Percentiles rank a stretch among this genome's conserved stretches.
Conservation (phyloP, 768 basidiomycete species). For the Daedaleopsis nitida region DNA sequence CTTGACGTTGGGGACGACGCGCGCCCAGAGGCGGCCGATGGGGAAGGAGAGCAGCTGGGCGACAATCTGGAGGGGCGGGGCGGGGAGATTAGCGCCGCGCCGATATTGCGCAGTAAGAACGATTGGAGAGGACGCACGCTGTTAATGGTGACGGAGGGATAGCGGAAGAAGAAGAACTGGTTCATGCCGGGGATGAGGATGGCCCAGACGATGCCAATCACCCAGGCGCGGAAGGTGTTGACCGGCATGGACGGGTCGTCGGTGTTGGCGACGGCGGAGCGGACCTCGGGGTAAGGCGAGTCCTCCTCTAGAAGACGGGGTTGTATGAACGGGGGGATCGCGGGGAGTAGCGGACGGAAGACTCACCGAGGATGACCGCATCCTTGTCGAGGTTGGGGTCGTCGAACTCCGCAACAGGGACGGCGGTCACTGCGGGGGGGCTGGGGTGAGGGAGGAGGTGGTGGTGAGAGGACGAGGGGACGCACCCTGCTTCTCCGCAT, state of each 20-base stretch:
- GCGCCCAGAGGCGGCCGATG: slow-evolving; percentile 60
- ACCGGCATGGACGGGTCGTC: slow-evolving; percentile 46
- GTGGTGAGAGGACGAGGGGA: neutral
- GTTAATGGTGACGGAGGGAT: slow-evolving; percentile 44
- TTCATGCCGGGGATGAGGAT: slow-evolving; percentile 72
- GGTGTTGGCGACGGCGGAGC: slow-evolving; percentile 51
- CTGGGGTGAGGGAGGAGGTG: neutral
- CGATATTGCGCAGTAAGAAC: slow-evolving; percentile 7
- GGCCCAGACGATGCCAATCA: slow-evolving; percentile 46
- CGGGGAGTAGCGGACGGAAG: neutral
- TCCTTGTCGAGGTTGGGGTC: slow-evolving; percentile 39
- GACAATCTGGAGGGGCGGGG: slow-evolving; percentile 42
- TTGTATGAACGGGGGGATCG: neutral
- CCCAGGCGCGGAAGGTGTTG: slow-evolving; percentile 40
- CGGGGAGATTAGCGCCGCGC: neutral
- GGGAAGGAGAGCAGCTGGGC: slow-evolving; percentile 73
- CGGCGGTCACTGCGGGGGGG: slow-evolving; percentile 7
- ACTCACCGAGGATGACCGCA: slow-evolving; percentile 26
- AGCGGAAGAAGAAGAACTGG: slow-evolving; percentile 78
- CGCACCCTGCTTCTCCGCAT: slow-evolving; percentile 25
- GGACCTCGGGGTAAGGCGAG: slow-evolving; percentile 56
- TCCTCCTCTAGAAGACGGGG: slow-evolving; percentile 38
- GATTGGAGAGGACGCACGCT: slow-evolving; percentile 22
- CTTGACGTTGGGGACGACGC: slow-evolving; percentile 51
- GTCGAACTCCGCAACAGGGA: slow-evolving; percentile 28